Conservation (phyloP, 768 basidiomycete species). For the Amanita jacksonii region DNA sequence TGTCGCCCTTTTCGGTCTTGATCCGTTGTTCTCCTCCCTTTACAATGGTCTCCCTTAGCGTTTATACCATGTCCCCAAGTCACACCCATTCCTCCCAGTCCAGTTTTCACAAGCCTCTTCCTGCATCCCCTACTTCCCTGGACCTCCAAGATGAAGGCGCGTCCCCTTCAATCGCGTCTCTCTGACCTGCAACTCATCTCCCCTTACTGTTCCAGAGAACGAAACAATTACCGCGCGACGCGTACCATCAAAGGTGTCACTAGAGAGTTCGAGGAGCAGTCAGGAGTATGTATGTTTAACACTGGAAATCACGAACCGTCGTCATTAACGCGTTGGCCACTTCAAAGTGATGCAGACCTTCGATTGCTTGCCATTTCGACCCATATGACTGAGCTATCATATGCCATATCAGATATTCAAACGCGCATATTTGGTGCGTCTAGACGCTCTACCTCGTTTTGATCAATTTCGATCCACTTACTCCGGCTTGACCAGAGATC, state of each 20-base stretch:
- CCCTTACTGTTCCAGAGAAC: constrained; percentile 49
- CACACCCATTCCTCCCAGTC: constrained; percentile 12
- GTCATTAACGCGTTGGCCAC: constrained; percentile 12
- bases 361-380: constrained; percentile 71
- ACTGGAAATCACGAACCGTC: no score
- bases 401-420: constrained; percentile 82
- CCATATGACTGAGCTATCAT: constrained; percentile 81
- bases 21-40: constrained; percentile 13
- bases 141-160: constrained; percentile 57
- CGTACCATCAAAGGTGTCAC: constrained; percentile 28
- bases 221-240: constrained; percentile 56
- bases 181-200: constrained; percentile 11
- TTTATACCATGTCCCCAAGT: constrained; percentile 14
- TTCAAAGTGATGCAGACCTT: constrained; percentile 45
- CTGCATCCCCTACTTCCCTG: constrained; percentile 45
- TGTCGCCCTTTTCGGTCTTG: constrained; percentile 41
- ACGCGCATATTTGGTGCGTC: constrained; percentile 79
- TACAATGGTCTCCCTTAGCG: constrained; percentile 10
- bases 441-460: constrained; percentile 1
- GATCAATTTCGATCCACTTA: constrained; percentile 1
- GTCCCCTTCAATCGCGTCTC: constrained; percentile 11
- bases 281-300: constrained; percentile 49
- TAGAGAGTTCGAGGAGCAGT: constrained; percentile 43
- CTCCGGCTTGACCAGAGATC: constrained; percentile 48
- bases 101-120: background rate